These are phyloP conservation scores for Cutaneotrichosporon curvatum DNA, from an alignment of 1,284 basidiomycete species.

Conservation along the genomic window DNA sequence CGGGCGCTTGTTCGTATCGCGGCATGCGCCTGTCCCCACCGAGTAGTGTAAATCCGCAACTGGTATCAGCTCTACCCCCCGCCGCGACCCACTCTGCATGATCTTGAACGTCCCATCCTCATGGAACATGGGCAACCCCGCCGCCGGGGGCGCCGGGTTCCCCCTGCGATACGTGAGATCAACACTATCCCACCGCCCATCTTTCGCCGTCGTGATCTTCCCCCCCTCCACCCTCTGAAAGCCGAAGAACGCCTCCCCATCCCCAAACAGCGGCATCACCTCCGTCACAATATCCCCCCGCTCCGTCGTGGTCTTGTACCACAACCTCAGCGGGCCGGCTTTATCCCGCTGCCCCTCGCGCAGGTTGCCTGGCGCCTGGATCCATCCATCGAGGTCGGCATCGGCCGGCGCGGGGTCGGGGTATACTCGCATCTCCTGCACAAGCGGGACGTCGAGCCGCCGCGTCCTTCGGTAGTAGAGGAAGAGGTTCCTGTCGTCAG, in stretches of 20 bases:
- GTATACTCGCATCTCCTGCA: conserved; percentile 34
- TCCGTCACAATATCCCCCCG: conserved; percentile 63
- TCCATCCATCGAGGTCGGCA: conserved; percentile 32
- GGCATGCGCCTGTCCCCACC: conserved; percentile 62
- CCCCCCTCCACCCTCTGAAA: conserved; percentile 62
- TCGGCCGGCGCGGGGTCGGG: conserved; percentile 26
- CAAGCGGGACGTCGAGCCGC: conserved; percentile 47
- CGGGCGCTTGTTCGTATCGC: conserved; percentile 53
- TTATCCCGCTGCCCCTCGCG: conserved; percentile 44
- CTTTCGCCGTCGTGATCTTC: conserved; percentile 48
- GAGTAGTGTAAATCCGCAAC: conserved; percentile 84
- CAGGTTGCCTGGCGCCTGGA: conserved; percentile 33
- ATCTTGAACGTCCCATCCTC: conserved; percentile 75
- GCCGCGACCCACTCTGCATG: conserved; percentile 54
- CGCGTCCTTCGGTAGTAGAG: conserved; percentile 78
- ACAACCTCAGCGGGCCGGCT: conserved; percentile 56
- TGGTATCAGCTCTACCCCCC: conserved; percentile 2
- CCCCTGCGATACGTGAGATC: conserved; percentile 34
- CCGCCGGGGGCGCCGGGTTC: conserved; percentile 57
- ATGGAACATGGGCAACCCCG: conserved; percentile 71
- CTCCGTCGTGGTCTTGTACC: conserved; percentile 56
- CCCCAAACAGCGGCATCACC: conserved; percentile 76
- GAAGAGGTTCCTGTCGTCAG: conserved; percentile 49
- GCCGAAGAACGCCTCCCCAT: conserved; percentile 71
- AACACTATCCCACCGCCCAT: conserved; percentile 36